Percentiles rank a stretch among this genome's conserved stretches.
phyloP scores from a whole-genome alignment of 257 asterid species.

The Cinchona pubescens region DNA sequence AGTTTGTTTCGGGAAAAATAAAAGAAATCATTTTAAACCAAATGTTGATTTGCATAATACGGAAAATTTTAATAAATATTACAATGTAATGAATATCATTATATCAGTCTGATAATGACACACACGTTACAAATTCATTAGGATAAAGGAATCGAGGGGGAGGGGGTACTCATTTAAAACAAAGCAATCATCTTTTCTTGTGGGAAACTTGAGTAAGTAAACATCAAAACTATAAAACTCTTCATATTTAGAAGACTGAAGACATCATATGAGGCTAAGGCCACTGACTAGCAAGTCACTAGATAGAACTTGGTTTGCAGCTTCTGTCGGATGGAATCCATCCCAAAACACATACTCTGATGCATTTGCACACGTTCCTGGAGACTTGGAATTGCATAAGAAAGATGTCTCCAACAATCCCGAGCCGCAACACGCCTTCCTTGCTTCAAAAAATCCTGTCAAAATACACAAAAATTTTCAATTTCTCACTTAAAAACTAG shows the following conservation, averaged over 20 bases:
- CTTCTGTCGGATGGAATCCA: conserved; percentile 79
- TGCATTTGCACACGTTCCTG: conserved; percentile 80
- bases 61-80: too few relatives aligned
- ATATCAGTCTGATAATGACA: too few relatives aligned
- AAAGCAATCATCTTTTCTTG: background rate
- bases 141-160: background rate
- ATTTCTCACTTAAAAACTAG: too few relatives aligned
- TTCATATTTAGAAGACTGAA: too few relatives aligned
- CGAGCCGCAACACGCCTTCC: conserved; percentile 86
- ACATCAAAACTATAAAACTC: background rate
- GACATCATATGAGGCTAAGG: conserved; percentile 49
- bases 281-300: conserved; percentile 72
- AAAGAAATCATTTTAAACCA: too few relatives aligned
- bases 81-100: too few relatives aligned
- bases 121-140: background rate
- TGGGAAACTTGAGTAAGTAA: background rate
- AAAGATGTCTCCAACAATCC: conserved; percentile 77
- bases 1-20: too few relatives aligned
- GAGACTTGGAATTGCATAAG: conserved; percentile 64
- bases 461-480: background rate
- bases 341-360: conserved; percentile 83
- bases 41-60: too few relatives aligned
- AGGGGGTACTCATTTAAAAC: too few relatives aligned
- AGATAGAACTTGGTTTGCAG: conserved; percentile 67
- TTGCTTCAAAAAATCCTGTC: conserved; percentile 83